Evolutionary conservation across 345 rosid genomes (phyloP), one percentile per base, ranked within the genome.

Genomic region (Gossypium anomalum): DNA sequence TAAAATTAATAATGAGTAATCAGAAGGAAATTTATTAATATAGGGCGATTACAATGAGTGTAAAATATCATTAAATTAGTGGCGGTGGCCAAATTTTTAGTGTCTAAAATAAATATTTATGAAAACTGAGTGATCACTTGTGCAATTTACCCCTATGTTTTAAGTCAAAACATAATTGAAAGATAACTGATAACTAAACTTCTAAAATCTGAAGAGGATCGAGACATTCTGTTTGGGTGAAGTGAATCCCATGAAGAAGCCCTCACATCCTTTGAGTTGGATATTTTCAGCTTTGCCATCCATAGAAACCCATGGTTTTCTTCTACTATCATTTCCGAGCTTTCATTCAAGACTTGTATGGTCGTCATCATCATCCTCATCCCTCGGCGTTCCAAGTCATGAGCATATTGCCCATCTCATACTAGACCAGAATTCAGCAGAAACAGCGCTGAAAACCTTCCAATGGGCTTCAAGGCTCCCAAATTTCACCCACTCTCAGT

Each of bases 371-470:
- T 59, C 63, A 10, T 23, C 41, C 68, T 76, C 85, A 4, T 67
- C 83, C 45, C 78, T 80, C 9, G 66, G 86, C 3, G 84, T 80
- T 49, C 93, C 97, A 20, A 85, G 79, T 58, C 87, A 84, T 15
- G 89, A 89, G 1, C 97, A 87, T 76, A 80, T 92, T 16, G 73
- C 87, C 64, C 85, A 81, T 51, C 87, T 92, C 67, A 88, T 94
- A 75, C 79, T 87, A 70, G 97, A 94, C 74, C 94, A 90, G 78
- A 63, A 85, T 48, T 78, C 97, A 67, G 78, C 93, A 4, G 68
- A 85, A 38, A 80, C 80, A 82, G 92, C 92, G 51, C 75, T 90
- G 17, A 77, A 86, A 63, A 90, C 98, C 43, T 92, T 94, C 83
- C 78, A 72, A 68, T 94, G 97, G 98, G 97, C 65, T 60, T 60